Percentiles rank a stretch among this genome's conserved stretches.
phyloP scores from a whole-genome alignment of 352 stramenopile species.

The Phytophthora lateralis region DNA sequence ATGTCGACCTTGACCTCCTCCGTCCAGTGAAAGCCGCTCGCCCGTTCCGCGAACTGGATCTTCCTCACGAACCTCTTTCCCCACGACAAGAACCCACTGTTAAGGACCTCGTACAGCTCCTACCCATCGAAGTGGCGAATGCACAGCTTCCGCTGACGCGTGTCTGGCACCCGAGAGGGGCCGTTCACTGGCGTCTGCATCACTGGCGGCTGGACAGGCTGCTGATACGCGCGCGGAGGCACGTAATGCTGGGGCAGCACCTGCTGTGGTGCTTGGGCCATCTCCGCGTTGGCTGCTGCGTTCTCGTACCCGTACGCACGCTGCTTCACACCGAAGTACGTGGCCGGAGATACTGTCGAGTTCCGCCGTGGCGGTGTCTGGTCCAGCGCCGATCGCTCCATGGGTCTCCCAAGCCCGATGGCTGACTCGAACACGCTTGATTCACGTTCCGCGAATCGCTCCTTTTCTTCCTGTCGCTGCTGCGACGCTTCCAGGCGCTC shows the following conservation, averaged over 20 bases:
- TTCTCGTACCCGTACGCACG: not conserved
- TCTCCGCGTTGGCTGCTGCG: not conserved
- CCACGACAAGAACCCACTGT: constrained; percentile 3
- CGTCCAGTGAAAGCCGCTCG: not conserved
- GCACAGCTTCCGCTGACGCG: constrained; percentile 12
- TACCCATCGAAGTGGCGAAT: constrained; percentile 20
- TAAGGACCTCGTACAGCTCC: constrained; percentile 21
- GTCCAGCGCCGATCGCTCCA: not conserved
- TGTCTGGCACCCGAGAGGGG: constrained; percentile 6
- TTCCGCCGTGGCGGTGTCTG: not conserved
- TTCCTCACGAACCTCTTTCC: constrained; percentile 2
- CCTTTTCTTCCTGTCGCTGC: constrained; percentile 1
- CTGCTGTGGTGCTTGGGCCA: constrained; percentile 1
- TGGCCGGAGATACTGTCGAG: not conserved
- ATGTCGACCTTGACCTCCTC: constrained; percentile 14
- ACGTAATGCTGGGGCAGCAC: constrained; percentile 10
- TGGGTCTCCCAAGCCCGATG: constrained; percentile 1
- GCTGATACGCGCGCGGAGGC: not conserved
- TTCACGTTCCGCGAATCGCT: not conserved
- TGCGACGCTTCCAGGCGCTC: not conserved
- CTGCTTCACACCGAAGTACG: constrained; percentile 11
- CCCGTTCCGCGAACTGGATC: not conserved
- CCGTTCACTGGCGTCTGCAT: not conserved
- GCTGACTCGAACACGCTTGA: not conserved
- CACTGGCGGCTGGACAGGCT: not conserved